phyloP scores from a whole-genome alignment of 192 early-diverging fungal species.

The Spinellus fusiger region DNA sequence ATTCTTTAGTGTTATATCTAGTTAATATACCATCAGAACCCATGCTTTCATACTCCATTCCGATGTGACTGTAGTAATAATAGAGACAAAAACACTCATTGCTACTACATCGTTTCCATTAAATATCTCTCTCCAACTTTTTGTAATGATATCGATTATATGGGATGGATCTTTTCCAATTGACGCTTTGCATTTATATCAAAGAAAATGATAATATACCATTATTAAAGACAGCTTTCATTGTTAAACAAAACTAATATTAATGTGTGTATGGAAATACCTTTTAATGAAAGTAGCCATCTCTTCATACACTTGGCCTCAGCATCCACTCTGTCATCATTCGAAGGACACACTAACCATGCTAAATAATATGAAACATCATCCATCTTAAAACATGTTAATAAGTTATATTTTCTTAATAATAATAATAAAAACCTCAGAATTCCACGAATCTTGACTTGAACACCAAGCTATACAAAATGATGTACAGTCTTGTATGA shows the following conservation, averaged over 20 bases:
- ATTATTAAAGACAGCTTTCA: neutral
- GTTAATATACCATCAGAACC: neutral
- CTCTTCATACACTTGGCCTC: neutral
- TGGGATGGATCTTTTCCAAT: neutral
- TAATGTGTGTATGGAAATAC: neutral
- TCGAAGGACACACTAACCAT: slow-evolving; percentile 9
- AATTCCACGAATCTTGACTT: neutral
- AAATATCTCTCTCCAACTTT: neutral
- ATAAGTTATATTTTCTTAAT: neutral
- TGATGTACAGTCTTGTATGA: neutral
- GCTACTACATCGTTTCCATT: neutral
- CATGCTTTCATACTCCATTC: neutral
- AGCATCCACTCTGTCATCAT: slow-evolving; percentile 4
- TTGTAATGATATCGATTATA: neutral
- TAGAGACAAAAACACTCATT: neutral
- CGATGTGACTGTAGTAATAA: neutral
- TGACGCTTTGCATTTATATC: too few species aligned
- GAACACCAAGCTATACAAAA: neutral
- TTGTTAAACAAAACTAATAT: neutral
- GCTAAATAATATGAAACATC: neutral
- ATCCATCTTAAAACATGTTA: neutral
- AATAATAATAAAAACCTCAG: neutral
- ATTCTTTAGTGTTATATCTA: too few species aligned
- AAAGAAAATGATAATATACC: too few species aligned
- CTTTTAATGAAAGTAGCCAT: neutral